Evolutionary conservation across 441 rosid genomes (phyloP).

Genomic region (Pelargonium citronellum): DNA sequence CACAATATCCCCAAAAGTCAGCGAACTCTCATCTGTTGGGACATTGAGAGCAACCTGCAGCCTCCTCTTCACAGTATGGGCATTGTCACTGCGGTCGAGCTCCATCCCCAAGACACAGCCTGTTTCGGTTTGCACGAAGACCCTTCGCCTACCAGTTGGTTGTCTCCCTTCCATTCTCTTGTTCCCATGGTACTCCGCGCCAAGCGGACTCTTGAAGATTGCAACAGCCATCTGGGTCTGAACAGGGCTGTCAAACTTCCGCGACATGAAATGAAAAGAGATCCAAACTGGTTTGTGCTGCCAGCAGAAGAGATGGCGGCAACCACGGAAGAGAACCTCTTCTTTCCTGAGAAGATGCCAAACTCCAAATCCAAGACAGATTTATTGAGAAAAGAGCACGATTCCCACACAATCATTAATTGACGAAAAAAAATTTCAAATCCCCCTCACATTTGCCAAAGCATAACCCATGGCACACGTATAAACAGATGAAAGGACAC

Average conservation of each 20-base stretch:
- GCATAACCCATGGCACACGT: constrained; percentile 12
- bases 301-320: constrained; percentile 30
- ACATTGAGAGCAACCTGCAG: background rate
- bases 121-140: background rate
- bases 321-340: constrained; percentile 33
- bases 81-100: background rate
- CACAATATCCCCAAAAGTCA: background rate
- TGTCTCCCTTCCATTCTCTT: background rate
- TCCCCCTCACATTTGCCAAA: constrained; percentile 16
- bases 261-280: constrained; percentile 49
- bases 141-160: background rate
- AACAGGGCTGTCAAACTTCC: constrained; percentile 73
- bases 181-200: background rate
- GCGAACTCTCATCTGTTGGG: background rate
- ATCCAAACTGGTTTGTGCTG: constrained; percentile 18
- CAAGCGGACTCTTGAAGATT: constrained; percentile 38
- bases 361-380: constrained; percentile 33
- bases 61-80: constrained; percentile 4
- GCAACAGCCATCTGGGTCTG: constrained; percentile 78
- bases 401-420: constrained; percentile 38
- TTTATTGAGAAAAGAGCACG: constrained; percentile 18
- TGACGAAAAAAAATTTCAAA: constrained; percentile 17
- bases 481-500: constrained; percentile 17
- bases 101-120: constrained; percentile 3
- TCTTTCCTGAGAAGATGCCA: constrained; percentile 36